A percentile compares a stretch with the other conserved stretches of the same genome.
phyloP scores from a whole-genome alignment of 768 basidiomycete genomes.

The Ramaria sp. region DNA sequence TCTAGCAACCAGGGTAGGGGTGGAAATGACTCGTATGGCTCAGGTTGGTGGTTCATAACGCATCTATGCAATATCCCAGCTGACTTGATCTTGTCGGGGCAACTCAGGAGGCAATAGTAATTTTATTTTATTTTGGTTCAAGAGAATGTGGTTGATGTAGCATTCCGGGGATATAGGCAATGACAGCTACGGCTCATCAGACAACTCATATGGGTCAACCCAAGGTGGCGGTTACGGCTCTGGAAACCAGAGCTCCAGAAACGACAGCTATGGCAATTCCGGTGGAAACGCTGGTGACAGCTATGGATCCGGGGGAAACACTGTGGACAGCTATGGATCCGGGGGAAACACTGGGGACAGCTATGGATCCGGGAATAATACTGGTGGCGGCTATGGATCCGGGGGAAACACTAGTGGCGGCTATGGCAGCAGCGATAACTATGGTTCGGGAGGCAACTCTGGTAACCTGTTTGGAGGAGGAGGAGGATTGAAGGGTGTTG shows the following conservation, averaged over 20 bases:
- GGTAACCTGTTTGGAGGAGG: neutral
- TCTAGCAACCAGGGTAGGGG: neutral
- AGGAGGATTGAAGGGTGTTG: neutral
- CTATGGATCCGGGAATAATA: neutral
- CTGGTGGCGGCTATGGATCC: neutral
- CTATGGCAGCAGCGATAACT: neutral
- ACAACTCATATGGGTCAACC: neutral
- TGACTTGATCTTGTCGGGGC: no score
- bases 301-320: conserved; percentile 5
- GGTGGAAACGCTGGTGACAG: neutral
- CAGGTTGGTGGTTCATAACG: neutral
- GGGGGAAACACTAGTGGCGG: neutral
- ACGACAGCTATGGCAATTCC: neutral
- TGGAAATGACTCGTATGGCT: neutral
- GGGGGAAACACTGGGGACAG: neutral
- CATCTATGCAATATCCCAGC: no score
- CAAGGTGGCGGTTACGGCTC: neutral
- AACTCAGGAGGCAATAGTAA: no score
- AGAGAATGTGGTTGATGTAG: no score
- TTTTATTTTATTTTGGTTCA: no score
- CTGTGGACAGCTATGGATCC: neutral
- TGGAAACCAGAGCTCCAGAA: neutral
- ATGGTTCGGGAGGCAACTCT: neutral
- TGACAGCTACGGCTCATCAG: neutral
- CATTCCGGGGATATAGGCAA: neutral